Conservation (phyloP, 495 filamentous ascomycete species). For the Chaetomium fimeti region DNA sequence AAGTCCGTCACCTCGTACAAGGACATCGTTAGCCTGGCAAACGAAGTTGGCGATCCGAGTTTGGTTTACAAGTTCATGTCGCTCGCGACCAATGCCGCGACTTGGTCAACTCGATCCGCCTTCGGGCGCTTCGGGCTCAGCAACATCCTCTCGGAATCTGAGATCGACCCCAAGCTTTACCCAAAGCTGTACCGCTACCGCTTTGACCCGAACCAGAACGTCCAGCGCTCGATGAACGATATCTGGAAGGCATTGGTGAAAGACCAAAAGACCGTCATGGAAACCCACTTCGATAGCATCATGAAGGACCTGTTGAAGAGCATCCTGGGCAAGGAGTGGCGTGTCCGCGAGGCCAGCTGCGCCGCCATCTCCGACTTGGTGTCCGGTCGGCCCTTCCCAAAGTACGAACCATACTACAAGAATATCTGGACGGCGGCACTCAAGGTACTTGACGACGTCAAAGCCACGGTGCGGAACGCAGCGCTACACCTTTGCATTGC, state of each 20-base stretch:
- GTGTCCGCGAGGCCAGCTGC: conserved; percentile 87
- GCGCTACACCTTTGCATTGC: conserved; percentile 78
- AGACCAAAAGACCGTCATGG: conserved; percentile 69
- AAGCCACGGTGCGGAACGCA: conserved; percentile 78
- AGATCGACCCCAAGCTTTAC: conserved; percentile 88
- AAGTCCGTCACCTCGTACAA: conserved; percentile 90
- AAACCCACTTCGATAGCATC: conserved; percentile 77
- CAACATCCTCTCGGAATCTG: conserved; percentile 84
- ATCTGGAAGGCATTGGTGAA: conserved; percentile 94
- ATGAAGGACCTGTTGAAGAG: conserved; percentile 81
- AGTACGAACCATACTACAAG: conserved; percentile 78
- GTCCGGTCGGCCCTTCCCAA: conserved; percentile 68
- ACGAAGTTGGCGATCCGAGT: conserved; percentile 90
- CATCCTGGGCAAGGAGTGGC: conserved; percentile 88
- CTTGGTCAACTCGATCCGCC: conserved; percentile 92
- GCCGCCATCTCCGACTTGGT: conserved; percentile 83
- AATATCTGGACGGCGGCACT: conserved; percentile 81
- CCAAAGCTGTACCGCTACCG: conserved; percentile 91
- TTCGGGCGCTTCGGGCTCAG: conserved; percentile 93
- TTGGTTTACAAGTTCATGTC: conserved; percentile 98
- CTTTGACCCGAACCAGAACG: conserved; percentile 90
- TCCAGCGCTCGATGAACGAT: conserved; percentile 91
- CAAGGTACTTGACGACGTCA: conserved; percentile 91
- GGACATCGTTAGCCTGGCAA: conserved; percentile 87
- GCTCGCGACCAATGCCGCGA: conserved; percentile 85